A percentile compares a stretch with the other conserved stretches of the same genome.
Conservation (phyloP, 495 filamentous ascomycete genomes). For the Lentithecium fluviatile region DNA sequence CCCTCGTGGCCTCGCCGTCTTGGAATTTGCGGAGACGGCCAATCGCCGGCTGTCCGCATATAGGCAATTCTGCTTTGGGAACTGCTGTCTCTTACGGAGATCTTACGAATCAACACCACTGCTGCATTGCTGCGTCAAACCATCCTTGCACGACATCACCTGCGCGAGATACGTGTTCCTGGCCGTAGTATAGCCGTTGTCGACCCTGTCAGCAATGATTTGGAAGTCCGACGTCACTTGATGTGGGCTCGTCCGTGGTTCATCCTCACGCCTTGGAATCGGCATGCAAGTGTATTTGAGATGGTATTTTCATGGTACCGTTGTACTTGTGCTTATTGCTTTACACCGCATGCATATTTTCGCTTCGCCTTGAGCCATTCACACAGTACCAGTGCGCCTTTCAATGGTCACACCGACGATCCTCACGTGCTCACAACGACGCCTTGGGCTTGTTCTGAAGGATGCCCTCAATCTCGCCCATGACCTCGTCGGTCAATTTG, state of each 20-base stretch:
- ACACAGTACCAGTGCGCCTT: background rate
- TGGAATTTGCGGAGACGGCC: slow-evolving; percentile 5
- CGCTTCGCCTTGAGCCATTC: background rate
- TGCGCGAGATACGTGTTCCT: no score
- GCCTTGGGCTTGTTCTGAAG: slow-evolving; percentile 45
- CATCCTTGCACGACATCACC: no score
- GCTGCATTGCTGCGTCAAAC: background rate
- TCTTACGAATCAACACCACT: slow-evolving; percentile 2
- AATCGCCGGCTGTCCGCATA: slow-evolving; percentile 10
- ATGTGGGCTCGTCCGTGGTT: slow-evolving; percentile 1
- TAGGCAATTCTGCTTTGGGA: slow-evolving; percentile 13
- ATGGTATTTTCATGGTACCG: background rate
- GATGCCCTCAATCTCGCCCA: slow-evolving; percentile 48
- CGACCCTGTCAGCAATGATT: slow-evolving; percentile 11
- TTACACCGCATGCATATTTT: background rate
- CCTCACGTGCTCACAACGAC: slow-evolving; percentile 2
- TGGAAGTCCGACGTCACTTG: slow-evolving; percentile 27
- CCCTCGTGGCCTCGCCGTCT: slow-evolving; percentile 16
- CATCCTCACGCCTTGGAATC: background rate
- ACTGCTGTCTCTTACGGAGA: slow-evolving; percentile 1
- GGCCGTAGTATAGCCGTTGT: no score
- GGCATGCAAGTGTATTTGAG: background rate
- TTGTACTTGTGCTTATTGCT: background rate
- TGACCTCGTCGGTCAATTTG: slow-evolving; percentile 46
- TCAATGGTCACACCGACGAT: background rate